Evolutionary conservation across 495 filamentous ascomycete species (phyloP).

Genomic region (Penicillium longicatenatum): DNA sequence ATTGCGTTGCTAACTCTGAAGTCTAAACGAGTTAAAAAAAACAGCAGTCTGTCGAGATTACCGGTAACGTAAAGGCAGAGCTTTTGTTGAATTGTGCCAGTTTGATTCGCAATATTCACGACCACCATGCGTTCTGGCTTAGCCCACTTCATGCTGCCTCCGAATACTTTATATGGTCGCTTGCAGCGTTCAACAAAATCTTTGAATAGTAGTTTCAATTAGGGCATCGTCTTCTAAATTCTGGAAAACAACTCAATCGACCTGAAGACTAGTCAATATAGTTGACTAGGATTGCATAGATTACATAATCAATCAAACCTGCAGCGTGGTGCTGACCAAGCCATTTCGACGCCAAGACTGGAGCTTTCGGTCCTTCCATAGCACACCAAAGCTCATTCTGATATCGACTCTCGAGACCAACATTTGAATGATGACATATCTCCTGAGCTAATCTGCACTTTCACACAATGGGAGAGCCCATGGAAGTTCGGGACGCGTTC

Average conservation of each 20-base stretch:
- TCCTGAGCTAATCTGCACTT: not conserved
- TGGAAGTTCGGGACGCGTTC: constrained; percentile 34
- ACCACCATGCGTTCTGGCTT: not conserved
- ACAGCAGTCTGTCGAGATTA: too few relatives aligned
- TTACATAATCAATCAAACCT: not conserved
- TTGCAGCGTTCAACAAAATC: too few relatives aligned
- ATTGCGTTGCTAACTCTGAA: not conserved
- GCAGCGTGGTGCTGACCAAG: not conserved
- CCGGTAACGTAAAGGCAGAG: too few relatives aligned
- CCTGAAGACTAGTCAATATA: too few relatives aligned
- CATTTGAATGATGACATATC: not conserved
- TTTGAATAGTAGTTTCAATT: too few relatives aligned
- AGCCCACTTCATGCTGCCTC: not conserved
- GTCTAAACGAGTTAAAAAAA: not conserved
- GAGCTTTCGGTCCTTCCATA: constrained; percentile 1
- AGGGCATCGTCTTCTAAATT: too few relatives aligned
- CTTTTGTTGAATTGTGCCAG: not conserved
- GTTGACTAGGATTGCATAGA: not conserved
- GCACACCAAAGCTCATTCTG: constrained; percentile 2
- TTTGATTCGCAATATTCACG: not conserved
- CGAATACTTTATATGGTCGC: not conserved
- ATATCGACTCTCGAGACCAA: not conserved
- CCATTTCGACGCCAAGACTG: not conserved
- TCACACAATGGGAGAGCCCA: constrained; percentile 34
- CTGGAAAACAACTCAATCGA: not conserved